Percentiles rank a stretch among this genome's conserved stretches.
Evolutionary conservation across 1,284 basidiomycete genomes (phyloP).

Genomic region (Leucoagaricus sp.): DNA sequence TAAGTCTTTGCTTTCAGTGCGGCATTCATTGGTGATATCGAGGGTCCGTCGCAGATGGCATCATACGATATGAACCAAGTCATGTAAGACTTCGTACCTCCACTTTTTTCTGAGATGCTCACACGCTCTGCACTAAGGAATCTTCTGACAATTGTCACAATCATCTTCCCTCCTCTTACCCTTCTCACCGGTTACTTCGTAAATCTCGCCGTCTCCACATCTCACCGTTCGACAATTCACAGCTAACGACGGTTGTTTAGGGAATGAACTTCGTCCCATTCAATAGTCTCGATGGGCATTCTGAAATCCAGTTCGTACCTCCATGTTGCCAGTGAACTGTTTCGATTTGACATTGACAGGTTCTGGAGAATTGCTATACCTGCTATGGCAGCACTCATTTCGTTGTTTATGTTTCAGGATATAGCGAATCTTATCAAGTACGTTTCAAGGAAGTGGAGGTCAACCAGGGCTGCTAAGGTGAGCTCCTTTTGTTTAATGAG

Average conservation of each 20-base stretch:
- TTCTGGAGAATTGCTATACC: constrained; percentile 72
- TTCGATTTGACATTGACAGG: constrained; percentile 28
- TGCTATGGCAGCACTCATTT: constrained; percentile 55
- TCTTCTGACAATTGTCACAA: constrained; percentile 62
- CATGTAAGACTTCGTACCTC: constrained; percentile 58
- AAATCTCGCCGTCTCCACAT: constrained; percentile 23
- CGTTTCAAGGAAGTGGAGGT: constrained; percentile 39
- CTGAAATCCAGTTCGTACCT: constrained; percentile 32
- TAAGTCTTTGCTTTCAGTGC: constrained; percentile 14
- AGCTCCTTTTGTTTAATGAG: background rate
- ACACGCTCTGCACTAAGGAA: constrained; percentile 26
- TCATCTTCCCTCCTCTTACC: constrained; percentile 68
- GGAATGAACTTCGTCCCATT: constrained; percentile 70
- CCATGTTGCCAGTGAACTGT: background rate
- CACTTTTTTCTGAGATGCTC: constrained; percentile 16
- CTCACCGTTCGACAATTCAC: background rate
- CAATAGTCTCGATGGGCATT: constrained; percentile 49
- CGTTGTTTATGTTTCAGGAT: constrained; percentile 57
- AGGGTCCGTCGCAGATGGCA: constrained; percentile 44
- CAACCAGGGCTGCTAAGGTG: constrained; percentile 32
- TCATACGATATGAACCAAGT: constrained; percentile 70
- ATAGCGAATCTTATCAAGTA: constrained; percentile 47
- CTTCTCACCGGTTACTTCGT: constrained; percentile 74
- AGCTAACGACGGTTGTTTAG: constrained; percentile 29
- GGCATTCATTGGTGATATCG: background rate